phyloP scores from a whole-genome alignment of 345 rosid species.

The Pseudoturritis turrita region DNA sequence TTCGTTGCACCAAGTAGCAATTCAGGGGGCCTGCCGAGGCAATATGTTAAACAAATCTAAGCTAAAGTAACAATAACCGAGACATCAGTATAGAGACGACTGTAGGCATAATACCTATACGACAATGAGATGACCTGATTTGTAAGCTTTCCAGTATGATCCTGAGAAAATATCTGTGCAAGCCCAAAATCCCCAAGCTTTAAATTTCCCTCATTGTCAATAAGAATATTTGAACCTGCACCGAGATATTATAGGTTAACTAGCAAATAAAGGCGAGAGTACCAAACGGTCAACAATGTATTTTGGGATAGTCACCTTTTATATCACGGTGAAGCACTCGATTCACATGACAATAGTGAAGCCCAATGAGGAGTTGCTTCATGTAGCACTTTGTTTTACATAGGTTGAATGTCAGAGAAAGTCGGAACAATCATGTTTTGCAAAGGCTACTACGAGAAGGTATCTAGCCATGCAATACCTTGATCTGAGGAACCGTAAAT shows the following conservation, averaged over 20 bases:
- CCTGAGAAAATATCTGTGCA: constrained; percentile 75
- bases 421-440: constrained; percentile 11
- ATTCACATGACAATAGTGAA: constrained; percentile 87
- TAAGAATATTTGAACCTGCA: constrained; percentile 91
- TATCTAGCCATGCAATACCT: constrained; percentile 45
- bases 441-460: constrained; percentile 21
- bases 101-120: constrained; percentile 60
- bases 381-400: constrained; percentile 69
- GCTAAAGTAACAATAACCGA: not conserved
- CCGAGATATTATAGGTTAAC: not conserved
- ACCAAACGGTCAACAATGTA: not conserved
- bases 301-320: constrained; percentile 46
- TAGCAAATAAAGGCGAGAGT: not conserved
- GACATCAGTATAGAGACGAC: not conserved
- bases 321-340: constrained; percentile 99
- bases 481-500: constrained; percentile 89
- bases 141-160: constrained; percentile 76
- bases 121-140: constrained; percentile 90
- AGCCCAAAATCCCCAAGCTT: constrained; percentile 98
- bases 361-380: constrained; percentile 95
- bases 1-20: constrained; percentile 90
- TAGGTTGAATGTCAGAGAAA: constrained; percentile 22
- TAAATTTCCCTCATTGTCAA: constrained; percentile 91
- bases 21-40: constrained; percentile 73
- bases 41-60: too few relatives aligned